Base-by-base conservation (phyloP, 129 eudicot genomes). In the Flaveria sonorensis region DNA sequence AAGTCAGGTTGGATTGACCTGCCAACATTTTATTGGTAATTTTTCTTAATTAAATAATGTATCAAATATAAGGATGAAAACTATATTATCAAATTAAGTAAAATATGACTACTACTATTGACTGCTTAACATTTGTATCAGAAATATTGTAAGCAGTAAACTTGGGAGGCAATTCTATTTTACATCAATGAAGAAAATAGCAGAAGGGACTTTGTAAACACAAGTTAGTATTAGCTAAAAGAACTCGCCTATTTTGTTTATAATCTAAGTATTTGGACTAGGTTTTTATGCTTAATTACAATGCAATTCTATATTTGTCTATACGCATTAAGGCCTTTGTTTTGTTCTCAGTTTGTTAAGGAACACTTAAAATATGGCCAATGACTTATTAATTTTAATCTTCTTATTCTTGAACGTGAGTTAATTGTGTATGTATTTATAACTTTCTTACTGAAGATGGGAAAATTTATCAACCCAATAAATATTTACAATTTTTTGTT, bases 181-280 rank as follows among this genome's bases (percentile, higher is more conserved):
- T 74, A 24, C 18, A 26, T 60, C 78, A 61, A 46, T 51, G 60
- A 20, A 43, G 28, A 14, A 45, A 57, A 73, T 42, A 39, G 69
- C 21, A 21, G 39, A 59, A 15, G 24, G 23, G 57, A 42, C 15
- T 40, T 4, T 46, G 14, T 55, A 73, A 73, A 73, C 55, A 12
- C 42, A 18, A 55, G 59, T 42, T 74, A 59, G 56, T 62, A 21
- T 60, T 43, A 13, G 24, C 47, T 57, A 59, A 61, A 73, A 36
- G 10, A 59, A 15, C 30, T 23, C 4, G 32, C 10, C 64, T 57
- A 10, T 57, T 20, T 50, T 24, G 62, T 48, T 71, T 28, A 2
- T 71, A 71, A 50, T 71, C 62, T 26, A 48, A 71, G 10, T 71
- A 19, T 70, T 48, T 48, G 19, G 61, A 28, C 45, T 48, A 70